Percentiles rank a stretch among this genome's conserved stretches.
Evolutionary conservation across 805 yeast species (phyloP).

Genomic region (Metschnikowia santaceciliae): DNA sequence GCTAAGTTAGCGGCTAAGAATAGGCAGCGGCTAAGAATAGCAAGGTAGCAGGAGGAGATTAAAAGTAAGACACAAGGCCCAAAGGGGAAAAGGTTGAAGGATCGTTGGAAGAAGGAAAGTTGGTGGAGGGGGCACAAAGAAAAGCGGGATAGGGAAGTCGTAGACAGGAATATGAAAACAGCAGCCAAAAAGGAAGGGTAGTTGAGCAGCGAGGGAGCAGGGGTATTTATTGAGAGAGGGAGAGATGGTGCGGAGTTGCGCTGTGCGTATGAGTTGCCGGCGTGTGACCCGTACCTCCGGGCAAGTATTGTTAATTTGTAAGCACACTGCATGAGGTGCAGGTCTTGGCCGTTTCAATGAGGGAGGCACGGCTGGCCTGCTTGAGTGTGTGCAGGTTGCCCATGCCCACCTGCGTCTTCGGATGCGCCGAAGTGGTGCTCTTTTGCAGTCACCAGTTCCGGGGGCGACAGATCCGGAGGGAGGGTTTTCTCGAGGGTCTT

Average conservation of each 20-base stretch:
- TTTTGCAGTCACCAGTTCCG: not conserved
- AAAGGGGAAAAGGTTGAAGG: too few species aligned
- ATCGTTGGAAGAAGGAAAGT: too few species aligned
- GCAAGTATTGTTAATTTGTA: not conserved
- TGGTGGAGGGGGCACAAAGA: too few species aligned
- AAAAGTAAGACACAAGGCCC: too few species aligned
- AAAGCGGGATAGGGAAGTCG: too few species aligned
- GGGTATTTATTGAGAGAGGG: not conserved
- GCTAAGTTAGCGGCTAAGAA: too few species aligned
- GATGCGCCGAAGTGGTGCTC: not conserved
- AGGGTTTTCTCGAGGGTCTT: too few species aligned
- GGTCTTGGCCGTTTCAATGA: not conserved
- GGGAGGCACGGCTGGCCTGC: not conserved
- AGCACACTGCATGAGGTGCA: not conserved
- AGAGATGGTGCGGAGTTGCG: slow-evolving; percentile 1
- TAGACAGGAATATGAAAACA: too few species aligned
- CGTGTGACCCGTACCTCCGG: not conserved
- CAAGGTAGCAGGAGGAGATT: too few species aligned
- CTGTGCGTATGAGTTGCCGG: not conserved
- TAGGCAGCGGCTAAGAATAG: too few species aligned
- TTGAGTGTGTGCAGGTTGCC: not conserved
- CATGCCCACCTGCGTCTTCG: not conserved
- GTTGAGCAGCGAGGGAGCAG: not conserved
- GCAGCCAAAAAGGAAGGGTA: too few species aligned
- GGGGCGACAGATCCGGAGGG: not conserved